Base-by-base conservation (phyloP, 2,329 filamentous ascomycete genomes). In the Exophiala calicioides region DNA sequence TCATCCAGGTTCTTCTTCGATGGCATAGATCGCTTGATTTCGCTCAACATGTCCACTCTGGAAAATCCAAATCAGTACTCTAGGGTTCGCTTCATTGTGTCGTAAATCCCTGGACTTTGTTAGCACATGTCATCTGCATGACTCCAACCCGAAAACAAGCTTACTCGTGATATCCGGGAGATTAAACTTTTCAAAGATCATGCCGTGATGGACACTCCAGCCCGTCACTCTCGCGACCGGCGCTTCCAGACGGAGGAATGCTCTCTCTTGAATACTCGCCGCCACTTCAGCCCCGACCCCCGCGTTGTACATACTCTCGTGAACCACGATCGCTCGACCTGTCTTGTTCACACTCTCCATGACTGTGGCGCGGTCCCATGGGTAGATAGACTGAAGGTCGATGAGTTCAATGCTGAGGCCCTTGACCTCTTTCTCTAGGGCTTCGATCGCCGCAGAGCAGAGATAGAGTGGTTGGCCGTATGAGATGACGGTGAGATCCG, bases 381-480 rank as follows among this genome's bases (percentile, higher is more conserved):
- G 90, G 62, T 94, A 95, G 40, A 96, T 77, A 0, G 90, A 94
- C 46, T 90, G 78, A 47, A 96, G 70, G 63, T 96, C 90, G 50
- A 96, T 89, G 47, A 96, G 73, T 73, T 96, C 90, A 12, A 90
- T 79, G 4, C 79, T 85, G 44, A 90, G 78, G 5, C 85, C 88
- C 7, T 64, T 62, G 36, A 86, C 74, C 34, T 89, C 76, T 55
- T 88, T 88, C 64, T 89, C 81, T 3, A 87, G 85, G 16, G 82
- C 83, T 50, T 82, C 77, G 52, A 95, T 85, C 0, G 90, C 90
- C 3, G 80, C 76, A 40, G 82, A 81, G 65, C 89, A 95, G 30
- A 84, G 85, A 67, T 95, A 96, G 15, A 96, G 69, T 13, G 90
- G 90, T 58, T 93, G 89, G 6, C 90, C 90, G 61, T 95, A 96